A percentile compares a stretch with the other conserved stretches of the same genome.
phyloP scores from a whole-genome alignment of 2,329 filamentous ascomycete genomes.

The Penicillium sp. region DNA sequence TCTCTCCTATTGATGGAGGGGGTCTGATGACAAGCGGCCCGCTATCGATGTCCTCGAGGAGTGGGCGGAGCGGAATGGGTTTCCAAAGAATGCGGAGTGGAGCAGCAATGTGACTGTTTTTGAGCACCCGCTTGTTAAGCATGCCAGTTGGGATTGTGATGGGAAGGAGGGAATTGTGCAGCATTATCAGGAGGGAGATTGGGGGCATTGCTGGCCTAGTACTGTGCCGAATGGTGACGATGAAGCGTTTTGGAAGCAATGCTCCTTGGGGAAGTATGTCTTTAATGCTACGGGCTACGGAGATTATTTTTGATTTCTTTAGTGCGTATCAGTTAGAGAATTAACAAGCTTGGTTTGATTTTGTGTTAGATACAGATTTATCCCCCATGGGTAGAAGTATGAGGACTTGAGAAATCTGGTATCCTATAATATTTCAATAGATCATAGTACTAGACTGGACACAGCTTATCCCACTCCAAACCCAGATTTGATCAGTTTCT shows the following conservation, averaged over 20 bases:
- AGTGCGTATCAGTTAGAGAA: neutral
- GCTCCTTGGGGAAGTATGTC: neutral
- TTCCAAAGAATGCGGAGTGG: constrained; percentile 10
- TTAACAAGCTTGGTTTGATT: no score
- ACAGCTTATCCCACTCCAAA: no score
- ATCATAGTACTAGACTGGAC: no score
- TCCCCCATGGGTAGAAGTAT: no score
- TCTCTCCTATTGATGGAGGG: constrained; percentile 19
- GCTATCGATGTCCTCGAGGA: constrained; percentile 18
- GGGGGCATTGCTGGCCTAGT: constrained; percentile 24
- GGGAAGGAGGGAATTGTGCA: constrained; percentile 20
- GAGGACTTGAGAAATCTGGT: no score
- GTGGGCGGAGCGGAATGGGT: constrained; percentile 21
- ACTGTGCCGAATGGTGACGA: constrained; percentile 18
- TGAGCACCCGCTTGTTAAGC: constrained; percentile 15
- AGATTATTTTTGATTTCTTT: constrained; percentile 1
- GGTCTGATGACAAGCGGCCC: constrained; percentile 8
- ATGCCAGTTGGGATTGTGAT: constrained; percentile 19
- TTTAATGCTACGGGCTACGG: constrained; percentile 2
- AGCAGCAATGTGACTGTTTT: constrained; percentile 19
- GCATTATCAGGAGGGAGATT: constrained; percentile 18
- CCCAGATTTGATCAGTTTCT: no score
- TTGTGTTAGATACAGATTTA: neutral
- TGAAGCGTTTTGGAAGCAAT: neutral
- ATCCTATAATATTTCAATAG: no score